A percentile compares a stretch with the other conserved stretches of the same genome.
Evolutionary conservation across 1,284 basidiomycete species (phyloP).

Genomic region (Ceratobasidium sp.): DNA sequence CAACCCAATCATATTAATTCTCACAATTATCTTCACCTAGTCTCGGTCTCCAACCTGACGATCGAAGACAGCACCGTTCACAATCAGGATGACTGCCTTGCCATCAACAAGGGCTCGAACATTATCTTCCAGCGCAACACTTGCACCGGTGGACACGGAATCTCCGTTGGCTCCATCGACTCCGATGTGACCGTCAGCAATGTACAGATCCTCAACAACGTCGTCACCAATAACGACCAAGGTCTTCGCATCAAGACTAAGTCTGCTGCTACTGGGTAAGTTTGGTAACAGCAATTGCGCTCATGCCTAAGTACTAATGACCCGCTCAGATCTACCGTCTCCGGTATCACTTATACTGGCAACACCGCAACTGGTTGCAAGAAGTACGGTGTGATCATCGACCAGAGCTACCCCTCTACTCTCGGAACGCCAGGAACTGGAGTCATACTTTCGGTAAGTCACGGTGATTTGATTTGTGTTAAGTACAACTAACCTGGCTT

Average conservation of each 20-base stretch:
- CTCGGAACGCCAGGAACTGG: conserved; percentile 47
- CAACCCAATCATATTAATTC: background rate
- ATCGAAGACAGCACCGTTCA: conserved; percentile 49
- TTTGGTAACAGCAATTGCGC: too few relatives aligned
- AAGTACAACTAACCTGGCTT: background rate
- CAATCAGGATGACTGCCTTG: conserved; percentile 53
- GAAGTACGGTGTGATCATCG: conserved; percentile 51
- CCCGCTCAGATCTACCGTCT: conserved; percentile 60
- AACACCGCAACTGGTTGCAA: conserved; percentile 50
- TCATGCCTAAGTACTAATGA: too few relatives aligned
- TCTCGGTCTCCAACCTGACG: conserved; percentile 39
- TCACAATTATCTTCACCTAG: conserved; percentile 28
- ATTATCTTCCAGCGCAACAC: conserved; percentile 50
- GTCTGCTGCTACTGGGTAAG: conserved; percentile 57
- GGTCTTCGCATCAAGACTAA: conserved; percentile 66
- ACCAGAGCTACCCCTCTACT: conserved; percentile 47
- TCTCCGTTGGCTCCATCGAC: conserved; percentile 48
- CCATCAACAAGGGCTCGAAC: conserved; percentile 51
- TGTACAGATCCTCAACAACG: conserved; percentile 27
- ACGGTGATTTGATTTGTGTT: background rate
- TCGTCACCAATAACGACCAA: conserved; percentile 58
- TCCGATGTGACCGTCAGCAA: conserved; percentile 18
- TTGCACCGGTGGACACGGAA: conserved; percentile 52
- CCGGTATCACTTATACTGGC: conserved; percentile 61
- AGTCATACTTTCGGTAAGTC: conserved; percentile 34